A percentile compares a stretch with the other conserved stretches of the same genome.
Evolutionary conservation across 1,139 yeast species (phyloP).

Genomic region (Magnusiomyces tetraspermus): DNA sequence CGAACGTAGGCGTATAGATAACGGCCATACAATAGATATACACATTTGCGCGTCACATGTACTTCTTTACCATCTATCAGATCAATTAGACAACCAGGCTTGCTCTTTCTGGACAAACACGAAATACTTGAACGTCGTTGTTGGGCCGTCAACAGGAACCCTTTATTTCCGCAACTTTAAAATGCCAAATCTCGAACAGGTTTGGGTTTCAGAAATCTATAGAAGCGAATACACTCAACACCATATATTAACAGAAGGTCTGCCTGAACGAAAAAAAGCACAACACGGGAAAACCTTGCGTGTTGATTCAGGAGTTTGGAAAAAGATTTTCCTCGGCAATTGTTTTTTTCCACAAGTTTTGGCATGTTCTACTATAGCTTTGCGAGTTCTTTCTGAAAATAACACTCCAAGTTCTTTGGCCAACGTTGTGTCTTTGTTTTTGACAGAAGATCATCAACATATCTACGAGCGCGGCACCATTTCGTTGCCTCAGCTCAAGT

Average conservation of each 20-base stretch:
- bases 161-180: background rate
- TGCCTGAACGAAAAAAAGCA: background rate
- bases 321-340: background rate
- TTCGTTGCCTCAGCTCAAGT: background rate
- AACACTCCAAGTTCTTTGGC: background rate
- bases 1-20: background rate
- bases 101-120: background rate
- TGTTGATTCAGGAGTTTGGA: background rate
- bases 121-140: background rate
- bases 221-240: too few relatives aligned
- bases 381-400: background rate
- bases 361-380: background rate
- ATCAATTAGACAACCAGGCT: background rate
- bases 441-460: background rate
- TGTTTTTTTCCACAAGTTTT: background rate
- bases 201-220: background rate
- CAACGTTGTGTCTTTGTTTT: background rate
- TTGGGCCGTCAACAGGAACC: background rate
- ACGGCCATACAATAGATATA: background rate
- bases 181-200: background rate
- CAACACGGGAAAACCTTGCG: background rate
- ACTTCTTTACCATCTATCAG: background rate
- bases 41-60: background rate
- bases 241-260: background rate
- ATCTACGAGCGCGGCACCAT: background rate